Base-by-base conservation (phyloP, 495 filamentous ascomycete species). In the Neurospora tetraspora region DNA sequence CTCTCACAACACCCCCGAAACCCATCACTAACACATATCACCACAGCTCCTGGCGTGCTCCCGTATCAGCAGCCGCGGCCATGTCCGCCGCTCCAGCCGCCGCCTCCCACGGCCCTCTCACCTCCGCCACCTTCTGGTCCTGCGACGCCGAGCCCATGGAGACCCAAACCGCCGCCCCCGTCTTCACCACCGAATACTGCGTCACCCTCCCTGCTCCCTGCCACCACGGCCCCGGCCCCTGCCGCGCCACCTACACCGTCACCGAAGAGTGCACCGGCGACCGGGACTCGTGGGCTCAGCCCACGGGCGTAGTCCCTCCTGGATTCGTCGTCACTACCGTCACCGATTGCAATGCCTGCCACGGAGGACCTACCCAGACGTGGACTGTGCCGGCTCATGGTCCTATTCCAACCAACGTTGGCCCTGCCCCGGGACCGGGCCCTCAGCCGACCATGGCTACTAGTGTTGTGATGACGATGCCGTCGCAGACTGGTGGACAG, bases 221-320 rank as follows among this genome's bases (percentile, higher is more conserved):
- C 76, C 73, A 81, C 61, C 85, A 83, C 6, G 79, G 80, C 71
- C 71, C 75, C 34, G 81, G 79, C 76, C 53, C 53, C 3, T 65
- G 53, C 53, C 71, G 79, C 45, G 80, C 82, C 36, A 84, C 82
- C 5, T 87, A 87, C 77, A 87, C 85, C 34, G 71, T 86, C 76
- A 81, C 77, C 6, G 81, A 84, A 71, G 82, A 75, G 39, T 82
- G 80, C 74, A 72, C 78, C 34, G 83, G 78, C 65, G 74, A 79
- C 59, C 74, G 75, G 42, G 53, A 69, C 68, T 69, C 73, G n/a
- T 78, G 74, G 69, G 71, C 69, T 10, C 76, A 76, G 36, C 76
- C 78, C 2, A 71, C 39, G 14, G 36, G 38, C 12, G 37, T 71
- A 8, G 73, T 79, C 5, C 82, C 80, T 36, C 81, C 82, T 7